Evolutionary conservation across 257 asterid genomes (phyloP).

Genomic region (Nicotiana paniculata): DNA sequence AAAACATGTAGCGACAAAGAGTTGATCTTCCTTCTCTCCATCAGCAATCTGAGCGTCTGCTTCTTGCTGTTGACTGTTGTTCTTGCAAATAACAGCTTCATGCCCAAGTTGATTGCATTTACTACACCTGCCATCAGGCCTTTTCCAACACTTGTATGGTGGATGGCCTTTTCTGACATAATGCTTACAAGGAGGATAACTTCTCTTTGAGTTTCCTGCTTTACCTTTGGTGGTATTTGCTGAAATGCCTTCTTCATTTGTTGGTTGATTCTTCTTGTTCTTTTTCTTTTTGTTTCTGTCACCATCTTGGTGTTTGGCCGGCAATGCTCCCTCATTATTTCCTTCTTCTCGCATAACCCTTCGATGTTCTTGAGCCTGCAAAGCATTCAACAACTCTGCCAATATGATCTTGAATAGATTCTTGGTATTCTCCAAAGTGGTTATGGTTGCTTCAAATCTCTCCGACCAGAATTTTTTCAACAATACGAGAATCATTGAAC

Average conservation of each 20-base stretch:
- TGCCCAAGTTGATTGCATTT: neutral
- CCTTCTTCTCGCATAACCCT: neutral
- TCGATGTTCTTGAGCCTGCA: neutral
- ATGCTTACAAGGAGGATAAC: too few relatives aligned
- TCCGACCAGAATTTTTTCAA: too few relatives aligned
- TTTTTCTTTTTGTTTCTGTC: too few relatives aligned
- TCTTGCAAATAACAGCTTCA: neutral
- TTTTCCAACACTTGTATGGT: neutral
- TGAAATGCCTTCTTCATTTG: too few relatives aligned
- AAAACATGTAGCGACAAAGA: too few relatives aligned
- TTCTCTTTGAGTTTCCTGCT: too few relatives aligned
- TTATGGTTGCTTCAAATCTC: too few relatives aligned
- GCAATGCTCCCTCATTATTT: neutral
- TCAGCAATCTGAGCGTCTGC: too few relatives aligned
- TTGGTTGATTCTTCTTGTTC: too few relatives aligned
- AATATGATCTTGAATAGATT: neutral
- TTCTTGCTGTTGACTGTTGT: neutral
- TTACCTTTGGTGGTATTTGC: too few relatives aligned
- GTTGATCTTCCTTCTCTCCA: neutral
- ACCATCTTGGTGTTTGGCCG: neutral
- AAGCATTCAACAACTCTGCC: neutral
- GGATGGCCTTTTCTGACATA: too few relatives aligned
- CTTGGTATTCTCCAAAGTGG: neutral
- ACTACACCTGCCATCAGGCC: neutral
- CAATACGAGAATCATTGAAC: too few relatives aligned